Percentiles rank a stretch among this genome's conserved stretches.
Evolutionary conservation across 2,329 filamentous ascomycete species (phyloP).

Genomic region (Colletotrichum simmondsii): DNA sequence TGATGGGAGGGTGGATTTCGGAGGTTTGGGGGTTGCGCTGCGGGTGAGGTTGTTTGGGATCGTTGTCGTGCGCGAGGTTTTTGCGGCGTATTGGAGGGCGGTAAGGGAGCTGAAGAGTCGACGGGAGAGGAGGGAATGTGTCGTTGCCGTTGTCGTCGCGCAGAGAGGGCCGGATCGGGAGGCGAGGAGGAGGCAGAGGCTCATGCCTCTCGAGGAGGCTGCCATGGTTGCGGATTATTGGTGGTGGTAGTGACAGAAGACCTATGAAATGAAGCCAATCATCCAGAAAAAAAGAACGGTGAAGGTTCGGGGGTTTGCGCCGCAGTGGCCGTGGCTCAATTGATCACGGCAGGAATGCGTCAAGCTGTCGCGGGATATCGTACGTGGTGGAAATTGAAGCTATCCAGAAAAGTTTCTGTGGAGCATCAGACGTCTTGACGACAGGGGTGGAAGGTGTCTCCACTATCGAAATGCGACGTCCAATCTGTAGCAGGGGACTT

Average conservation of each 20-base stretch:
- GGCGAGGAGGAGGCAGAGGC: conserved; percentile 21
- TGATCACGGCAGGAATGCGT: conserved; percentile 1
- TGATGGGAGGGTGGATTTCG: background rate
- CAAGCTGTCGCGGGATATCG: background rate
- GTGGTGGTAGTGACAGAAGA: background rate
- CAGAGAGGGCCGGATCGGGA: conserved; percentile 11
- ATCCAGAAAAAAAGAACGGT: background rate
- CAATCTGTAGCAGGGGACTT: conserved; percentile 11
- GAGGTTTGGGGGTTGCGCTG: background rate
- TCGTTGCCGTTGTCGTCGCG: background rate
- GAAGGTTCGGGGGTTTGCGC: rapidly evolving
- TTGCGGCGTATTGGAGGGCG: conserved; percentile 13
- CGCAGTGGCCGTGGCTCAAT: conserved; percentile 4
- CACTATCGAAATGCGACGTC: conserved; percentile 3
- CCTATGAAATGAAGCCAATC: background rate
- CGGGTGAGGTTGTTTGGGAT: background rate
- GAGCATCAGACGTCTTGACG: conserved; percentile 6
- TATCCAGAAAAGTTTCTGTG: conserved; percentile 35
- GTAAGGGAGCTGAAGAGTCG: conserved; percentile 22
- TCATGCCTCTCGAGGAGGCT: conserved; percentile 24
- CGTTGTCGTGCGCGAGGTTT: background rate
- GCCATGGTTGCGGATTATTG: conserved; percentile 15
- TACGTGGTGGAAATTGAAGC: conserved; percentile 24
- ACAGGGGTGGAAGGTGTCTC: background rate
- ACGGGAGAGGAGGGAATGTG: conserved; percentile 9